A percentile compares a stretch with the other conserved stretches of the same genome.
phyloP scores from a whole-genome alignment of 352 stramenopile genomes.

The Phytophthora aleatoria region DNA sequence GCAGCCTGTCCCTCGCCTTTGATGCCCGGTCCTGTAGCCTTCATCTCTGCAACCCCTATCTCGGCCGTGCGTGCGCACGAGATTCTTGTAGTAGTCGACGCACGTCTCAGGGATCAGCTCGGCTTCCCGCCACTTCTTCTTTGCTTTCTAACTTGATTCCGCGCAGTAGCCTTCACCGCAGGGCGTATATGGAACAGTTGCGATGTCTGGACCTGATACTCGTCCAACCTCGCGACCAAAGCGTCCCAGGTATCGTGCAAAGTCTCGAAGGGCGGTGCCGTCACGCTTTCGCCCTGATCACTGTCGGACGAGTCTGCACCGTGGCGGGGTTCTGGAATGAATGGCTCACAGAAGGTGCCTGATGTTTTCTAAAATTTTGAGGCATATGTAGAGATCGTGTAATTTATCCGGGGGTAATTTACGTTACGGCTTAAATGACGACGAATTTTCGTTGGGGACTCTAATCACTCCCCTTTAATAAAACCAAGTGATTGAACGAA shows the following conservation, averaged over 20 bases:
- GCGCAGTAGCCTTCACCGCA: neutral
- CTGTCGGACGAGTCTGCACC: constrained; percentile 9
- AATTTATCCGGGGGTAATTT: neutral
- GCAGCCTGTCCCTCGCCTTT: neutral
- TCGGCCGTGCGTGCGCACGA: neutral
- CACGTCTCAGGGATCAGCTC: neutral
- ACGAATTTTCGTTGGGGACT: no score
- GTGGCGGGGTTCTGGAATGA: neutral
- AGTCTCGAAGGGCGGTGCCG: neutral
- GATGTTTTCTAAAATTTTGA: neutral
- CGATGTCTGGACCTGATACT: neutral
- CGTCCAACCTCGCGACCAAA: neutral
- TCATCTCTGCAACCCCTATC: neutral
- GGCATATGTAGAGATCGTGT: neutral
- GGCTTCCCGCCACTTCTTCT: neutral
- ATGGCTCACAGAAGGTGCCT: neutral
- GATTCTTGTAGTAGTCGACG: neutral
- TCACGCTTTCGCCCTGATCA: neutral
- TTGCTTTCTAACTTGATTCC: neutral
- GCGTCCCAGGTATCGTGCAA: constrained; percentile 3
- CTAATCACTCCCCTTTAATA: no score
- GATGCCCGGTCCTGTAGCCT: neutral
- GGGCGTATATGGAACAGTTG: constrained; percentile 3
- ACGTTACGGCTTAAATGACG: no score
- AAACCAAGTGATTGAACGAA: no score